phyloP scores from a whole-genome alignment of 2,329 filamentous ascomycete species.

The Neofusicoccum sp. region DNA sequence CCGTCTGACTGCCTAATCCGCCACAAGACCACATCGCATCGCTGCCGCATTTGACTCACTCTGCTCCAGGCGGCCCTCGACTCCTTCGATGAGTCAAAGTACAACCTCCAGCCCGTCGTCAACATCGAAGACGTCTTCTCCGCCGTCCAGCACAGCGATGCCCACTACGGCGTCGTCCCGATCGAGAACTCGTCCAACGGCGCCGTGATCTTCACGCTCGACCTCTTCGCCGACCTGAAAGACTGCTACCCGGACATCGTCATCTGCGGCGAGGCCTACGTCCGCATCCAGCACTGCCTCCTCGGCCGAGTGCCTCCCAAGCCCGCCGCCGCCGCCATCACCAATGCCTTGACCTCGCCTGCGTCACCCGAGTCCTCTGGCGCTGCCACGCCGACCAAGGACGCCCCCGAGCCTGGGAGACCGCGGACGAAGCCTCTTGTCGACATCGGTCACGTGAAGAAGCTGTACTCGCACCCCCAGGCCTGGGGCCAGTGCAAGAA shows the following conservation, averaged over 20 bases:
- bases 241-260: conserved; percentile 64
- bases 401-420: conserved; percentile 45
- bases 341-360: neutral
- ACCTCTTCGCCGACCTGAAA: conserved; percentile 77
- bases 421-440: conserved; percentile 50
- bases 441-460: conserved; percentile 62
- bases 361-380: conserved; percentile 31
- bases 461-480: conserved; percentile 90
- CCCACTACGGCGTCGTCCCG: conserved; percentile 77
- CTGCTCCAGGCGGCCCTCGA: conserved; percentile 52
- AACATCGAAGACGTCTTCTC: conserved; percentile 71
- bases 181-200: conserved; percentile 97
- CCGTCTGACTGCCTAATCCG: neutral
- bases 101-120: conserved; percentile 41
- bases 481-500: conserved; percentile 86
- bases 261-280: conserved; percentile 80
- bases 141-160: conserved; percentile 65
- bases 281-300: conserved; percentile 85
- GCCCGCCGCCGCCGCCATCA: neutral
- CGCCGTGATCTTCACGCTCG: conserved; percentile 83
- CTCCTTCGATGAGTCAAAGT: conserved; percentile 42
- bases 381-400: conserved; percentile 51
- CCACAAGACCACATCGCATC: neutral
- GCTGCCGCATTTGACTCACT: neutral
- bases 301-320: conserved; percentile 51